Evolutionary conservation across 768 basidiomycete genomes (phyloP), one percentile per base, ranked within the genome.

Genomic region (Hygrophoropsis aurantiaca): DNA sequence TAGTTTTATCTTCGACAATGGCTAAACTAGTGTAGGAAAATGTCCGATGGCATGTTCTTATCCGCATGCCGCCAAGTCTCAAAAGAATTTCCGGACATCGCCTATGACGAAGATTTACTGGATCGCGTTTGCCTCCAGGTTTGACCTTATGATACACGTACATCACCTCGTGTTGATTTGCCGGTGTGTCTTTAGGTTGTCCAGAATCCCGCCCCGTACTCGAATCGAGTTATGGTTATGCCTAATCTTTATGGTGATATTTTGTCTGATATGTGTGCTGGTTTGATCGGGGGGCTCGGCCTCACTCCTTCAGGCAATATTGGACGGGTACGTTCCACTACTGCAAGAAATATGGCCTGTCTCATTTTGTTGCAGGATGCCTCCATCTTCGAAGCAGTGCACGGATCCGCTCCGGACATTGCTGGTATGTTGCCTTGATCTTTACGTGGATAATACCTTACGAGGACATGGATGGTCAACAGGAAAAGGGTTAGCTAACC

Each of bases 41-140:
- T 98, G 89, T 98, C 95, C 16, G 97, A 99, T 67, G 97, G 97
- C 51, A 97, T 98, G 94, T 99, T 99, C 80, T 75, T 99, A 69
- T 88, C 91, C 33, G 97, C 97, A 19, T 98, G 97, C 70, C 86
- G 97, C 46, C 87, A 92, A 57, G 91, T 99, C 33, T 87, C 95
- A 5, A 94, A 95, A 65, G 94, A 92, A 46, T 99, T 86, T 79
- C 97, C 97, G 16, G 83, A 86, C 50, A 81, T 99, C 59, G 75
- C 80, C 34, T 99, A 98, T 66, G 94, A 97, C 62, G 97, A 99
- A 67, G 97, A 99, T 66, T 79, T 99, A 40, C 78, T 99, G 50
- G 97, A 99, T 69, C 86, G 95, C 55, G 95, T 88, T 55, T 99
- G 97, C 72, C 77, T 99, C 44, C 84, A 92, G 75, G 91, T 90